phyloP scores from a whole-genome alignment of 192 early-diverging fungal genomes.

The Coemansia sp. region DNA sequence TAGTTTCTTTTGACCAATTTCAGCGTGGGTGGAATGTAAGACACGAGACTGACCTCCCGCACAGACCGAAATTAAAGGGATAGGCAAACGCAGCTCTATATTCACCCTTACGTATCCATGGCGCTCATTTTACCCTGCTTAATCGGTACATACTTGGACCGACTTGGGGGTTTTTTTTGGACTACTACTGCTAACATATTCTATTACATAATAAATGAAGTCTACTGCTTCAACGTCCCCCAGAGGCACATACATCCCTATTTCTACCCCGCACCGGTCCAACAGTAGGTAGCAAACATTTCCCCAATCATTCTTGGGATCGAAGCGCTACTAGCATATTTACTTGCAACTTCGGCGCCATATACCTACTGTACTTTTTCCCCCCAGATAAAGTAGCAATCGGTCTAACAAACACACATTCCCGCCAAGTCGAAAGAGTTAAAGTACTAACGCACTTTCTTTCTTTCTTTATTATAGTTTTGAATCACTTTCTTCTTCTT shows the following conservation, averaged over 20 bases:
- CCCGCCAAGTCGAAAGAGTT: not conserved
- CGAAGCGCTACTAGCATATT: not conserved
- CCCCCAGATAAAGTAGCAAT: not conserved
- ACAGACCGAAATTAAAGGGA: not conserved
- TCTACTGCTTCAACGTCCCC: not conserved
- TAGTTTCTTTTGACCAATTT: not conserved
- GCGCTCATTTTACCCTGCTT: not conserved
- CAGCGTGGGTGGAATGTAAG: not conserved
- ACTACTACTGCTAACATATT: not conserved
- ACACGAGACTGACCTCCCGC: not conserved
- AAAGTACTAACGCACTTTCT: not conserved
- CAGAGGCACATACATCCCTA: not conserved
- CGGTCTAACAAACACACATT: not conserved
- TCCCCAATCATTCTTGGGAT: conserved; percentile 1
- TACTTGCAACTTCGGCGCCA: not conserved
- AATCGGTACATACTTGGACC: not conserved
- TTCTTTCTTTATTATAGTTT: not conserved
- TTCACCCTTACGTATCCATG: not conserved
- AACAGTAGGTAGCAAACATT: not conserved
- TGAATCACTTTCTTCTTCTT: not conserved
- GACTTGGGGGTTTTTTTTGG: not conserved
- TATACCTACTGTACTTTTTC: not conserved
- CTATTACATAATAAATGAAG: not conserved
- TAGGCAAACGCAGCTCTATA: not conserved
- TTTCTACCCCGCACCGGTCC: not conserved